These are phyloP conservation scores for Austroboletus olivaceoglutinosus DNA, from an alignment of 1,284 basidiomycete genomes.

Conservation along the genomic window DNA sequence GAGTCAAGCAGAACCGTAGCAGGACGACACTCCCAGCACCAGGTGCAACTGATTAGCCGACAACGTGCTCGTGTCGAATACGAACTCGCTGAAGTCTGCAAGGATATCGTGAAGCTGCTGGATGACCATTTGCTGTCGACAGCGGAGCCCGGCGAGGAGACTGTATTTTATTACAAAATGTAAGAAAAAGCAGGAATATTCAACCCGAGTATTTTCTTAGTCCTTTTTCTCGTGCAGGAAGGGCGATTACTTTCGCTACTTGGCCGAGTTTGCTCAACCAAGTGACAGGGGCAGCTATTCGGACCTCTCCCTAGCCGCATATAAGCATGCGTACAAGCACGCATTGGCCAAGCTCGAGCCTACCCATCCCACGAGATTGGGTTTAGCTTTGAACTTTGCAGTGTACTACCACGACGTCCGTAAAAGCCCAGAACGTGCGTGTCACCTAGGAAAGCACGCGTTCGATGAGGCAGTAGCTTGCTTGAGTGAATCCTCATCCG, in stretches of 20 bases:
- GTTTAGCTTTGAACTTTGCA: slow-evolving; percentile 93
- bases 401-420: slow-evolving; percentile 97
- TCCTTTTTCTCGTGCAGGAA: slow-evolving; percentile 42
- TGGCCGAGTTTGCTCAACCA: slow-evolving; percentile 59
- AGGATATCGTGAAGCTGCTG: slow-evolving; percentile 56
- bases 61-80: slow-evolving; percentile 55
- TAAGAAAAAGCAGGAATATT: slow-evolving; percentile 28
- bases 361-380: slow-evolving; percentile 73
- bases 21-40: slow-evolving; percentile 34
- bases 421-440: slow-evolving; percentile 88
- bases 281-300: slow-evolving; percentile 49
- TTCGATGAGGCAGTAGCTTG: slow-evolving; percentile 65
- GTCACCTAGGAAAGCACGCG: slow-evolving; percentile 80
- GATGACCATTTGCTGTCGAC: slow-evolving; percentile 54
- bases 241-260: slow-evolving; percentile 69
- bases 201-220: slow-evolving; percentile 6
- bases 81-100: slow-evolving; percentile 55
- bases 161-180: slow-evolving; percentile 71
- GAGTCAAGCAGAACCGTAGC: slow-evolving; percentile 36
- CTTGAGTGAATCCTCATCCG: slow-evolving; percentile 40
- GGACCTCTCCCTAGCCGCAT: slow-evolving; percentile 57
- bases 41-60: slow-evolving; percentile 48
- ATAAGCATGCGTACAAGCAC: slow-evolving; percentile 65
- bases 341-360: slow-evolving; percentile 56
- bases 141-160: slow-evolving; percentile 59